Conservation (phyloP, 768 basidiomycete genomes). For the Coprinopsis marcescibilis region DNA sequence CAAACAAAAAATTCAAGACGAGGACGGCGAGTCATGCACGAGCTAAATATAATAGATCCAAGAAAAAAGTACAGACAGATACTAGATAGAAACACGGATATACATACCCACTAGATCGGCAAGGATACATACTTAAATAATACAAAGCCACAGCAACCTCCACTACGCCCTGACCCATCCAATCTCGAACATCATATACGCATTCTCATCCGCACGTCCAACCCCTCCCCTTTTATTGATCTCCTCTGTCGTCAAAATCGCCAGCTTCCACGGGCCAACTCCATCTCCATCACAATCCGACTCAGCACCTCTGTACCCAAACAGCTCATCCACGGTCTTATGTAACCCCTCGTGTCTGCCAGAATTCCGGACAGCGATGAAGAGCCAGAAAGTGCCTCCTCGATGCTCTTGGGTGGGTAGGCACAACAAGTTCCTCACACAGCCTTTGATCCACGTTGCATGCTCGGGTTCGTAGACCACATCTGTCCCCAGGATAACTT, state of each 20-base stretch:
- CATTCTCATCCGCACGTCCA: conserved; percentile 64
- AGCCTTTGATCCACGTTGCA: conserved; percentile 60
- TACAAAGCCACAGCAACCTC: no score
- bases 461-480: conserved; percentile 72
- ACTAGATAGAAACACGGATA: no score
- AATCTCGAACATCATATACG: conserved; percentile 66
- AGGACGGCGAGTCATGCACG: no score
- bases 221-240: conserved; percentile 44
- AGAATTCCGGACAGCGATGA: conserved; percentile 62
- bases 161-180: conserved; percentile 60
- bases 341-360: conserved; percentile 58
- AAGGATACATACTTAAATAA: no score
- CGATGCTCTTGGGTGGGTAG: conserved; percentile 19
- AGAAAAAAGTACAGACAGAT: no score
- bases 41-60: no score
- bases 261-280: conserved; percentile 26
- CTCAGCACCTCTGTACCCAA: conserved; percentile 24
- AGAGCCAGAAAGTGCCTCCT: conserved; percentile 63
- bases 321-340: conserved; percentile 50
- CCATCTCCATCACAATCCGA: background rate
- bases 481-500: conserved; percentile 74
- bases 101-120: no score
- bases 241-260: conserved; percentile 41
- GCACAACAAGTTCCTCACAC: conserved; percentile 47
- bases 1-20: no score